phyloP scores from a whole-genome alignment of 495 filamentous ascomycete species.

The Penicillium diatomitis region DNA sequence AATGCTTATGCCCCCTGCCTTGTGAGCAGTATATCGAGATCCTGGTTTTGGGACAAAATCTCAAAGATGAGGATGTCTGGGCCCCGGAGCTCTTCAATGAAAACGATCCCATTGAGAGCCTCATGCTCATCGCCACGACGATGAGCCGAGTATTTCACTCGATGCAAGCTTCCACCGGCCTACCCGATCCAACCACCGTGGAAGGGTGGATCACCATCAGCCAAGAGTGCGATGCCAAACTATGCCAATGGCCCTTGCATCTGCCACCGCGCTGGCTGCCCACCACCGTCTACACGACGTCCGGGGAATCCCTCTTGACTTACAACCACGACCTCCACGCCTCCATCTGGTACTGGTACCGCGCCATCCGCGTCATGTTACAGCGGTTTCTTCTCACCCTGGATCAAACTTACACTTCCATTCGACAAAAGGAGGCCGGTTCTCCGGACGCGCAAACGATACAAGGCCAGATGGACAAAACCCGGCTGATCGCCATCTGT shows the following conservation, averaged over 20 bases:
- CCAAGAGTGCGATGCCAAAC: slow-evolving; percentile 21
- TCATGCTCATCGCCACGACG: slow-evolving; percentile 28
- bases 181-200: slow-evolving; percentile 10
- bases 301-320: slow-evolving; percentile 28
- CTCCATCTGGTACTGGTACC: slow-evolving; percentile 34
- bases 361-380: slow-evolving; percentile 28
- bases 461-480: slow-evolving; percentile 5
- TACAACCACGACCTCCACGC: slow-evolving; percentile 23
- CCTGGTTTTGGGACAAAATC: slow-evolving; percentile 27
- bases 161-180: slow-evolving; percentile 9
- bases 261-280: slow-evolving; percentile 33
- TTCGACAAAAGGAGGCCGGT: slow-evolving; percentile 1
- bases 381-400: slow-evolving; percentile 25
- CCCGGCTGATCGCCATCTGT: slow-evolving; percentile 9
- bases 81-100: slow-evolving; percentile 18
- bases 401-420: slow-evolving; percentile 12
- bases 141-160: slow-evolving; percentile 23
- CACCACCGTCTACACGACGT: slow-evolving; percentile 22
- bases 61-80: slow-evolving; percentile 25
- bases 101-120: slow-evolving; percentile 27
- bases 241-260: slow-evolving; percentile 27
- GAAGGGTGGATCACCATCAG: slow-evolving; percentile 19
- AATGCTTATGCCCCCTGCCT: too few relatives aligned
- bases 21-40: slow-evolving; percentile 28
- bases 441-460: neutral